Evolutionary conservation across 1,139 yeast genomes (phyloP).

Genomic region (Candida sp.): DNA sequence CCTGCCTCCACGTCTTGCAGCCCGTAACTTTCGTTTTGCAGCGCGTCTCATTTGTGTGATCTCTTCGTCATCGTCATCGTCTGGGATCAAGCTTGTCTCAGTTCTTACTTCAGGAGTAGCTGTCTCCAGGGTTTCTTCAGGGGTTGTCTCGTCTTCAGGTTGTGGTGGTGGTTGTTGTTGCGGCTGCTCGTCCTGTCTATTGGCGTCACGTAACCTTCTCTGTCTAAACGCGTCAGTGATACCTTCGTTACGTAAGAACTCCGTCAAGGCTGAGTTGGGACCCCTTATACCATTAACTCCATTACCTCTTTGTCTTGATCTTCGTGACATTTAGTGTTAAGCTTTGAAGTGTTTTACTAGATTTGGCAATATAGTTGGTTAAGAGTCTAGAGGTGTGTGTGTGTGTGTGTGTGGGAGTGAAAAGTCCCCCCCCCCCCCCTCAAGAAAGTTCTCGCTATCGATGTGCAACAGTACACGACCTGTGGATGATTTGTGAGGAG

Average conservation of each 20-base stretch:
- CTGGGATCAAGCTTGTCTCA: neutral
- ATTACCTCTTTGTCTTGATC: constrained; percentile 21
- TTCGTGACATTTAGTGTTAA: constrained; percentile 23
- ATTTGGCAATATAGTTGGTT: too few species aligned
- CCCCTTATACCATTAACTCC: constrained; percentile 56
- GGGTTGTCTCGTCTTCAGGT: constrained; percentile 5
- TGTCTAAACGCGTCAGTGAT: constrained; percentile 82
- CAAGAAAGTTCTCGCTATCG: too few species aligned
- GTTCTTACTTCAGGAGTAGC: constrained; percentile 13
- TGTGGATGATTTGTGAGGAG: neutral
- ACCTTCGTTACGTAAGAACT: constrained; percentile 79
- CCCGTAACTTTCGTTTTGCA: constrained; percentile 37
- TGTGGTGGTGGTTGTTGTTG: too few species aligned
- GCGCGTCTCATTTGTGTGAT: constrained; percentile 43
- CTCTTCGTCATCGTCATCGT: constrained; percentile 27
- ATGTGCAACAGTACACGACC: neutral
- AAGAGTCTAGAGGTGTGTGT: too few species aligned
- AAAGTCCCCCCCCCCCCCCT: too few species aligned
- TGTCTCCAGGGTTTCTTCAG: neutral
- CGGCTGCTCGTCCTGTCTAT: constrained; percentile 24
- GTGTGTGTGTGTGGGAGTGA: too few species aligned
- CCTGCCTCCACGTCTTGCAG: constrained; percentile 25
- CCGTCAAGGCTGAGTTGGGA: constrained; percentile 81
- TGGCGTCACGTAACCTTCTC: constrained; percentile 43
- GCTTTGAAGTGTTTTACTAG: too few species aligned